Conservation (phyloP, 345 rosid genomes). For the Melaleuca alternifolia region DNA sequence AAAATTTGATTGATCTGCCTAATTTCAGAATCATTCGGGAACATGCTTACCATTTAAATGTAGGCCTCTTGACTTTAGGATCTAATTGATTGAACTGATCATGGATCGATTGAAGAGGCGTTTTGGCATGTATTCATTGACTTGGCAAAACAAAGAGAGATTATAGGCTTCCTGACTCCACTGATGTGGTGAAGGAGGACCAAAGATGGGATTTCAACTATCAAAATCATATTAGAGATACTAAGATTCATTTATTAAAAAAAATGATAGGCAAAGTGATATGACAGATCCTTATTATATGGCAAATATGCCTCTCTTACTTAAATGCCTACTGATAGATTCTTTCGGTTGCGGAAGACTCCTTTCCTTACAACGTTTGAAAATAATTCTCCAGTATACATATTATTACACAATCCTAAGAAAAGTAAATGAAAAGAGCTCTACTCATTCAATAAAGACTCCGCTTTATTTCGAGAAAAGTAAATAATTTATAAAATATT, state of each 20-base stretch:
- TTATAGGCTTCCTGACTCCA: not conserved
- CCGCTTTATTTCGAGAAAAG: too few relatives aligned
- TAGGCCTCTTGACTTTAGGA: too few relatives aligned
- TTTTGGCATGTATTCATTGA: not conserved
- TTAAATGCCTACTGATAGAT: not conserved
- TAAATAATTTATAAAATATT: too few relatives aligned
- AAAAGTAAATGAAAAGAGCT: too few relatives aligned
- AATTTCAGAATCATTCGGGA: too few relatives aligned
- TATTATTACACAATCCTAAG: too few relatives aligned
- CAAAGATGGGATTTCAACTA: accelerated
- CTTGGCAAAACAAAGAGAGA: not conserved
- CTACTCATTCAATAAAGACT: too few relatives aligned
- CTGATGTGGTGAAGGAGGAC: not conserved
- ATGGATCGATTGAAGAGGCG: not conserved
- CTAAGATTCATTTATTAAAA: not conserved
- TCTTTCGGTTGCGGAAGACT: not conserved
- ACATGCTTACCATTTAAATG: too few relatives aligned
- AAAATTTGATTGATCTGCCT: too few relatives aligned
- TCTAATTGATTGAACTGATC: not conserved
- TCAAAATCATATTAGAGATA: too few relatives aligned
- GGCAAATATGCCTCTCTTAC: not conserved
- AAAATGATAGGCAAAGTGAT: not conserved
- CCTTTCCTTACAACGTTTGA: too few relatives aligned
- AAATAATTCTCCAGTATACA: too few relatives aligned
- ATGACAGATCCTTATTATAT: not conserved